Percentiles rank a stretch among this genome's conserved stretches.
Conservation (phyloP, 495 filamentous ascomycete species). For the Melanomma pulvis-pyrius region DNA sequence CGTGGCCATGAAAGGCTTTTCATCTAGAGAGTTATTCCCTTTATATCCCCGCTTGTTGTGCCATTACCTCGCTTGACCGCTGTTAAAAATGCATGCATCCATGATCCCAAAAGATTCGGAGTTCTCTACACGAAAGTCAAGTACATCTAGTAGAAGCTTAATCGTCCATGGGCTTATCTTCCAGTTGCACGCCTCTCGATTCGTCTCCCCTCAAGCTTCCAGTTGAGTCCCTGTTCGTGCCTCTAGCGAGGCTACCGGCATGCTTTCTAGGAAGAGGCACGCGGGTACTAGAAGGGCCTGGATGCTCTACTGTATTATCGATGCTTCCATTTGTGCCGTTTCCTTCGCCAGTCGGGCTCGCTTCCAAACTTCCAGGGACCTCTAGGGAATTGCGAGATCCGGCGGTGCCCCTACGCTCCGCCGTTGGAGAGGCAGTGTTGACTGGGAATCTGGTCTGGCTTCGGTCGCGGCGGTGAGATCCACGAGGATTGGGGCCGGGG, state of each 20-base stretch:
- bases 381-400: slow-evolving; percentile 63
- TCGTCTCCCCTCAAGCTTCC: slow-evolving; percentile 45
- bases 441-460: slow-evolving; percentile 87
- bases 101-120: neutral
- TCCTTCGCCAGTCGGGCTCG: slow-evolving; percentile 33
- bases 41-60: slow-evolving; percentile 5
- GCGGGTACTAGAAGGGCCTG: slow-evolving; percentile 40
- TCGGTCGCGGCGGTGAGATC: slow-evolving; percentile 76
- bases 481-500: slow-evolving; percentile 70
- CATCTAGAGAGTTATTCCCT: neutral
- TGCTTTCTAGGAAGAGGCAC: slow-evolving; percentile 35
- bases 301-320: slow-evolving; percentile 14
- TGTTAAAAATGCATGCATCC: neutral
- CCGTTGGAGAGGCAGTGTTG: slow-evolving; percentile 54
- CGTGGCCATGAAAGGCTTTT: neutral
- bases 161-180: slow-evolving; percentile 85
- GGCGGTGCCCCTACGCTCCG: slow-evolving; percentile 54
- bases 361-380: slow-evolving; percentile 45
- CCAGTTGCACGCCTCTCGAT: slow-evolving; percentile 70
- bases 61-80: slow-evolving; percentile 9
- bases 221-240: slow-evolving; percentile 44
- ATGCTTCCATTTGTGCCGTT: slow-evolving; percentile 26
- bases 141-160: slow-evolving; percentile 43
- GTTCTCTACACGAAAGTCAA: neutral
- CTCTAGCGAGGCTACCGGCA: slow-evolving; percentile 25